Evolutionary conservation across 148 eudicot genomes (phyloP).

Genomic region (Vaccinium vitisidaea): DNA sequence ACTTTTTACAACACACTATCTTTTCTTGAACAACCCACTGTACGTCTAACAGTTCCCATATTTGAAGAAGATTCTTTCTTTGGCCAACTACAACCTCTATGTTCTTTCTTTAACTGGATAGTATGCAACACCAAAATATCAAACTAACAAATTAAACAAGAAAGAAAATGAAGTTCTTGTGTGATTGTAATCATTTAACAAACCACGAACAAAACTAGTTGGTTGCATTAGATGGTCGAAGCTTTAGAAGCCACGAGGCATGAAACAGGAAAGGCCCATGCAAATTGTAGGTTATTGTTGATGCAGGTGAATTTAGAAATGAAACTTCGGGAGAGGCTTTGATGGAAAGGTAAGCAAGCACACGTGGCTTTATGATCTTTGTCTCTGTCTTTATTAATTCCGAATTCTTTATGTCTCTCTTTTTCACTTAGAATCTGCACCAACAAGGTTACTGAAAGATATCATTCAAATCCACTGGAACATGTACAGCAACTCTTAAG

Average conservation of each 20-base stretch:
- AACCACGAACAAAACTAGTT: constrained; percentile 25
- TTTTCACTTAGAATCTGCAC: constrained; percentile 45
- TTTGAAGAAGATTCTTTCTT: constrained; percentile 62
- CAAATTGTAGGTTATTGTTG: constrained; percentile 18
- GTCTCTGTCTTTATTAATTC: constrained; percentile 28
- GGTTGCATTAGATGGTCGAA: constrained; percentile 28
- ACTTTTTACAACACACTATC: constrained; percentile 58
- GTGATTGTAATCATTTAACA: constrained; percentile 18
- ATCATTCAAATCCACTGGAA: constrained; percentile 24
- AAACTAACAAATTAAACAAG: constrained; percentile 29
- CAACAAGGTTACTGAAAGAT: constrained; percentile 35
- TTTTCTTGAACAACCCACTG: constrained; percentile 53
- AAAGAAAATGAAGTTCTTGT: constrained; percentile 12
- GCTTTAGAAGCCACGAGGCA: constrained; percentile 22
- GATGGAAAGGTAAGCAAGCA: constrained; percentile 29
- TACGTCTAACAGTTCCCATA: constrained; percentile 49
- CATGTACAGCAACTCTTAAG: neutral
- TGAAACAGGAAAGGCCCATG: constrained; percentile 19
- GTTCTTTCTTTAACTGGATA: constrained; percentile 85
- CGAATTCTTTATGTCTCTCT: constrained; percentile 23
- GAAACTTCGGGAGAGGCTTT: constrained; percentile 33
- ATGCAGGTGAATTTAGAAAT: constrained; percentile 21
- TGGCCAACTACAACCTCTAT: constrained; percentile 81
- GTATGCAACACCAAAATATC: constrained; percentile 52
- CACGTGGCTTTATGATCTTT: constrained; percentile 36